These are phyloP conservation scores for Apiospora hydei DNA, from an alignment of 2,329 filamentous ascomycete species.

Conservation along the genomic window DNA sequence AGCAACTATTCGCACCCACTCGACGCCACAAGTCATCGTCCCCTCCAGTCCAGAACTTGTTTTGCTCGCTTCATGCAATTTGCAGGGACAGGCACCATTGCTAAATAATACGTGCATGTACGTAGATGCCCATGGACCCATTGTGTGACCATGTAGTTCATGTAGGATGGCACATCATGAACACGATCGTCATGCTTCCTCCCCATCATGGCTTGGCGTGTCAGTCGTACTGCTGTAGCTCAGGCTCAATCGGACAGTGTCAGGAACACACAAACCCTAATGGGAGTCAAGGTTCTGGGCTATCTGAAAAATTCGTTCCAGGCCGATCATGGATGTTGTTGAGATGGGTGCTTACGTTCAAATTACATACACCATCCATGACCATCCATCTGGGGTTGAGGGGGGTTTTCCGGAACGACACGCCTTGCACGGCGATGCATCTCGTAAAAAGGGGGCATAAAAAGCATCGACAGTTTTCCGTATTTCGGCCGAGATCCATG, in stretches of 20 bases:
- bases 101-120: not conserved
- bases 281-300: not conserved
- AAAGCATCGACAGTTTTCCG: not conserved
- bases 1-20: not conserved
- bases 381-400: not conserved
- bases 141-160: not conserved
- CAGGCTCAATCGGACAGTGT: not conserved
- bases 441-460: not conserved
- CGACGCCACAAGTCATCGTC: not conserved
- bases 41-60: not conserved
- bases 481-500: not conserved
- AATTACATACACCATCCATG: not conserved
- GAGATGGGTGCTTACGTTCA: not conserved
- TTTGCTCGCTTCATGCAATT: not conserved
- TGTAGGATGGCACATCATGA: not conserved
- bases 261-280: constrained; percentile 19
- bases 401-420: not conserved
- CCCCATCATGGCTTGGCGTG: not conserved
- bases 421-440: not conserved
- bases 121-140: not conserved
- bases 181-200: not conserved
- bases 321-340: not conserved
- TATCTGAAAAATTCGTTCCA: not conserved
- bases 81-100: not conserved
- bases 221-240: not conserved